Base-by-base conservation (phyloP, 1,284 basidiomycete species). In the Thelephora terrestris region DNA sequence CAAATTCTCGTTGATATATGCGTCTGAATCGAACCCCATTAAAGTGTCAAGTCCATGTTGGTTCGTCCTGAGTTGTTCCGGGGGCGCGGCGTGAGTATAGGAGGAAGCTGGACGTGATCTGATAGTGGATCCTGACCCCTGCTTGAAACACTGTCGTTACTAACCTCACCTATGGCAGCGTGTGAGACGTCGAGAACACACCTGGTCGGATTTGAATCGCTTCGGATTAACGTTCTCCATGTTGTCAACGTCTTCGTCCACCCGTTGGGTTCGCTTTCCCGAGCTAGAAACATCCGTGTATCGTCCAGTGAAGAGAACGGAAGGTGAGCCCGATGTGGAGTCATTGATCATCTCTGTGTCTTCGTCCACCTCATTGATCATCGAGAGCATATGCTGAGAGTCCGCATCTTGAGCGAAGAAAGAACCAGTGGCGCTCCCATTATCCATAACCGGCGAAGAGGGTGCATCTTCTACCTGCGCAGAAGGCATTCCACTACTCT, bases 21-120 rank as follows among this genome's bases (percentile, higher is more conserved):
- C 51, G 21, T 61, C 57, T 12, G 62, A 50, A 21, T 61, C 60
- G 29, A 58, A 57, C 17, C 61, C 61, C 2, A 64, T 52, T 0
- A 64, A 51, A 16, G 48, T 53, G 27, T 53, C 55, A 21, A 64
- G 27, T 3, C 53, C 57, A 40, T 58, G 54, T 12, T 55, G 54
- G 25, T 17, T 24, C 36, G 18, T 52, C 1, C 35, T 29, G 1
- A 32, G 43, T 16, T 9, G 18, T 12, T 50, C 34, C 24, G 35
- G 49, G 9, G 16, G 9, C 20, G 34, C 6, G 32, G 16, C 45
- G 18, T 47, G 34, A 18, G 25, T 2, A 29, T n/a, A 16, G 37
- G 35, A 14, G 38, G 16, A 38, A n/a, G n/a, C n/a, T 40, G 37
- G 7, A n/a, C 25, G 7, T 37, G 48, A 5, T 18, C 43, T n/a